phyloP scores from a whole-genome alignment of 2,329 filamentous ascomycete genomes.

The Aschersonia sp. region DNA sequence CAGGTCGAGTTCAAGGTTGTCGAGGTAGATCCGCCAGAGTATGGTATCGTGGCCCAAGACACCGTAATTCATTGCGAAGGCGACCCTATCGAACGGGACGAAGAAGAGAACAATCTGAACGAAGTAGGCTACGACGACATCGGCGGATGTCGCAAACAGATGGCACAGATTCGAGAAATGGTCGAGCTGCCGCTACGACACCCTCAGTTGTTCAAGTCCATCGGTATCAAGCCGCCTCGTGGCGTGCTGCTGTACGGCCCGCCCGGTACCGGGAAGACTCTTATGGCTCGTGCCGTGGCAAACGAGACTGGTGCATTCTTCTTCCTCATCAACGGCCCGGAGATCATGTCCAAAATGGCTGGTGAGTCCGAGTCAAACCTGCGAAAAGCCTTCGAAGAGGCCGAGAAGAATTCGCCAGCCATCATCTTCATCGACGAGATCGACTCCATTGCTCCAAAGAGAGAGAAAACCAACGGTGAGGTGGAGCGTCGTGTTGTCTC shows the following conservation, averaged over 20 bases:
- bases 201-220: constrained; percentile 98
- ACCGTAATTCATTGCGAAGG: constrained; percentile 99
- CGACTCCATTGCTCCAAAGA: constrained; percentile 97
- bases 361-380: constrained; percentile 98
- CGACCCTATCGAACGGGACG: constrained; percentile 74
- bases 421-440: constrained; percentile 99
- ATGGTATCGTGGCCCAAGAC: constrained; percentile 96
- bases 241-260: constrained; percentile 95
- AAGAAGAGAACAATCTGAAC: constrained; percentile 98
- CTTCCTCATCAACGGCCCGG: constrained; percentile 97
- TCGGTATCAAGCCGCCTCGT: constrained; percentile 97
- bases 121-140: constrained; percentile 99
- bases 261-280: constrained; percentile 96
- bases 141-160: constrained; percentile 97
- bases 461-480: constrained; percentile 99
- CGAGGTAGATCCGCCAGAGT: constrained; percentile 95
- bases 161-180: constrained; percentile 98
- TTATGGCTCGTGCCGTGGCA: constrained; percentile 97
- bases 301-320: constrained; percentile 99
- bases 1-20: constrained; percentile 99
- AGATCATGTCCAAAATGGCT: constrained; percentile 99
- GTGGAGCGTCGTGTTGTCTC: constrained; percentile 98
- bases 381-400: constrained; percentile 98
- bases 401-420: constrained; percentile 96
- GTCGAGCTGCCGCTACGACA: constrained; percentile 94